Evolutionary conservation across 2,329 filamentous ascomycete genomes (phyloP).

Genomic region (Ophiostoma himal-ulmi): DNA sequence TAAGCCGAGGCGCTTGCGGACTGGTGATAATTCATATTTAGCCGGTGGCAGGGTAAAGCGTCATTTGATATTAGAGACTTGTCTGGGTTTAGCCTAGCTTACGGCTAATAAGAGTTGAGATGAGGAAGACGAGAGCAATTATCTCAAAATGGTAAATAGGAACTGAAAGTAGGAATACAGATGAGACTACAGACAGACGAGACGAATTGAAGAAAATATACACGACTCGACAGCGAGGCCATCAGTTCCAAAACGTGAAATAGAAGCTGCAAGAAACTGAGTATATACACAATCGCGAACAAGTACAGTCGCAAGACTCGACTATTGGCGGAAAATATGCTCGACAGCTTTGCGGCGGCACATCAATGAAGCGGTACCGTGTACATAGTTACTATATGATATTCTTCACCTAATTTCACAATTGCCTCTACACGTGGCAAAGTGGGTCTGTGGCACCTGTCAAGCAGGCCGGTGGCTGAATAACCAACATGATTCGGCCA

Average conservation of each 20-base stretch:
- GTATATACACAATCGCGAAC: not conserved
- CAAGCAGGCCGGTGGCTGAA: not conserved
- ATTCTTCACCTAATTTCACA: not conserved
- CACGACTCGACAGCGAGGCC: no score
- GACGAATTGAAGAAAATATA: not conserved
- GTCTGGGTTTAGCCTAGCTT: not conserved
- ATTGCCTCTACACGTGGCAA: not conserved
- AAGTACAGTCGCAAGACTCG: not conserved
- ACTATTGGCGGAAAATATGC: not conserved
- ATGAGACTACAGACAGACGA: not conserved
- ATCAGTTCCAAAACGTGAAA: not conserved
- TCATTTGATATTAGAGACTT: not conserved
- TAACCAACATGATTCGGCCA: conserved; percentile 6
- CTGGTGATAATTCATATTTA: not conserved
- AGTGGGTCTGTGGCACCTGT: conserved; percentile 9
- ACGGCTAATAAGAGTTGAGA: not conserved
- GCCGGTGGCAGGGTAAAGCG: conserved; percentile 8
- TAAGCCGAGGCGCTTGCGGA: conserved; percentile 5
- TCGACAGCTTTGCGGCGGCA: not conserved
- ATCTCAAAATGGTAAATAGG: not conserved
- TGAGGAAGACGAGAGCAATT: not conserved
- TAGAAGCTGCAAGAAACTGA: not conserved
- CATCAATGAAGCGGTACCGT: not conserved
- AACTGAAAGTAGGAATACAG: not conserved
- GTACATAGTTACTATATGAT: not conserved